Evolutionary conservation across 495 filamentous ascomycete species (phyloP), one percentile per base, ranked within the genome.

Genomic region (Annulohypoxylon stygium): DNA sequence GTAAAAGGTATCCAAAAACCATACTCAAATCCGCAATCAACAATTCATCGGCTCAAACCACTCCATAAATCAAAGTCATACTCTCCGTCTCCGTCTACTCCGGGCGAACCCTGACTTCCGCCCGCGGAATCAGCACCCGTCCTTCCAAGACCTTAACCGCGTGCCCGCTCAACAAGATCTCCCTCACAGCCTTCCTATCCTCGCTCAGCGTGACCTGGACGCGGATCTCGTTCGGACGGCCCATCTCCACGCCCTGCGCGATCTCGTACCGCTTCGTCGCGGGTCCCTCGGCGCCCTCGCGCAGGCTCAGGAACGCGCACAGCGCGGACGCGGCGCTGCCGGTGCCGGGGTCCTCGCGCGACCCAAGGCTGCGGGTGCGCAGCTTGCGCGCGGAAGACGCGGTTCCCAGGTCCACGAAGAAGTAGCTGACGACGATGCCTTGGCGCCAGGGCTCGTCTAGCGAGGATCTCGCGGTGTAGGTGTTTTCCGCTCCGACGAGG

Each of bases 191-290:
- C 4, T 14, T 50, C 6, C 58, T 16, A 14, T 25, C 48, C 7
- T 33, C 39, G 16, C 88, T 20, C 23, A 69, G 71, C 62, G 61
- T 65, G 10, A 74, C 67, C 48, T 80, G 78, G n/a, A 85, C 77
- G 2, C 39, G 34, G 61, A 86, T 85, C 41, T 79, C 87, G 81
- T 90, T 92, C 70, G 80, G 78, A 62, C 91, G 80, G 0, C 89
- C 91, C 89, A 93, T 93, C 82, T 93, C 91, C 12, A 93, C 89
- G 0, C 91, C 92, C 81, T 93, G 92, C 67, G 85, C 85, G 61
- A 93, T 76, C 50, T 82, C 80, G 73, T 86, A 90, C 67, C 73
- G 77, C 41, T 76, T 61, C 18, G 62, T 67, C n/a, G 73, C 61
- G 12, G 81, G 75, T 23, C 73, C 69, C 60, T 77, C 79, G 18